These are phyloP conservation scores for Fusarium sp. DNA, from an alignment of 2,329 filamentous ascomycete genomes.

Conservation along the genomic window DNA sequence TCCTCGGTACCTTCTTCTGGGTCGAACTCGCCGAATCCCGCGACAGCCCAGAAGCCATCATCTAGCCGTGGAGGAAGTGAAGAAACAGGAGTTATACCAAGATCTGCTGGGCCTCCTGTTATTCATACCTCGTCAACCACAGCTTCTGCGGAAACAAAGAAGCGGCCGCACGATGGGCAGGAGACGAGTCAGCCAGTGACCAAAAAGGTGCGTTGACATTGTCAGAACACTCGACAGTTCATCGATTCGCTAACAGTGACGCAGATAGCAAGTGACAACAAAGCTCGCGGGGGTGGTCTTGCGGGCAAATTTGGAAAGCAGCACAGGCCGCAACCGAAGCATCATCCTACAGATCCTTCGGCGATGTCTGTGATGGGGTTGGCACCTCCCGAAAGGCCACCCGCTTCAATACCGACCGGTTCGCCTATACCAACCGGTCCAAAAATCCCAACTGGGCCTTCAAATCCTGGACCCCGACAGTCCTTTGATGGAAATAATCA, in stretches of 20 bases:
- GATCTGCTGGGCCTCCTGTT: slow-evolving; percentile 52
- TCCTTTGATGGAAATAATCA: slow-evolving; percentile 34
- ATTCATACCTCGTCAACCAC: slow-evolving; percentile 54
- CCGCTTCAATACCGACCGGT: slow-evolving; percentile 44
- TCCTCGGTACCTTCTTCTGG: slow-evolving; percentile 23
- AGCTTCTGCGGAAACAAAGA: slow-evolving; percentile 52
- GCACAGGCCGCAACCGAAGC: slow-evolving; percentile 41
- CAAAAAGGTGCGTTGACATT: slow-evolving; percentile 57
- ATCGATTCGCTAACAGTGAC: slow-evolving; percentile 41
- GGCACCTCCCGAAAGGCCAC: slow-evolving; percentile 59
- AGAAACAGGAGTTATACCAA: slow-evolving; percentile 38
- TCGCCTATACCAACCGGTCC: slow-evolving; percentile 29
- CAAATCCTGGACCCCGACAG: slow-evolving; percentile 41
- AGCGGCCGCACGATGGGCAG: slow-evolving; percentile 57
- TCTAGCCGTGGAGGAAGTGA: slow-evolving; percentile 37
- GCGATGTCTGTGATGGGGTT: slow-evolving; percentile 66
- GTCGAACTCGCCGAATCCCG: slow-evolving; percentile 26
- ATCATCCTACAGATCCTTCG: slow-evolving; percentile 62
- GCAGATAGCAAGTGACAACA: slow-evolving; percentile 51
- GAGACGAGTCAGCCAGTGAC: slow-evolving; percentile 50
- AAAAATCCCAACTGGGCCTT: slow-evolving; percentile 32
- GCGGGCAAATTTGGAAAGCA: slow-evolving; percentile 55
- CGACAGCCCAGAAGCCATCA: slow-evolving; percentile 11
- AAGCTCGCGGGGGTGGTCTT: slow-evolving; percentile 50
- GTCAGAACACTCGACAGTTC: background rate